phyloP scores from a whole-genome alignment of 345 rosid species.

The Tarenaya hassleriana region DNA sequence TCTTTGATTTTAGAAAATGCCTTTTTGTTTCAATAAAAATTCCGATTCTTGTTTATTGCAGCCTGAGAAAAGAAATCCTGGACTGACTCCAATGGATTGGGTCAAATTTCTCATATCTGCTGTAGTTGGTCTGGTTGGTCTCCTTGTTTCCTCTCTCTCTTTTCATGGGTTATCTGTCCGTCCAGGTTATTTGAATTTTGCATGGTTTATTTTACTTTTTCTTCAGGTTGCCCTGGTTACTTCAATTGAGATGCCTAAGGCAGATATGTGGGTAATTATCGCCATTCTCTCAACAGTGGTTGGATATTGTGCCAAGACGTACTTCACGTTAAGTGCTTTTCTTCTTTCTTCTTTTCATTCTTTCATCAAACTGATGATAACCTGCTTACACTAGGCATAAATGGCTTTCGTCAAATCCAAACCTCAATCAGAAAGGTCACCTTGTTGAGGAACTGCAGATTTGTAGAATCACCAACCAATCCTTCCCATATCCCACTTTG shows the following conservation, averaged over 20 bases:
- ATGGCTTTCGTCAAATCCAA: too few species aligned
- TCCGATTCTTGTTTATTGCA: slow-evolving; percentile 27
- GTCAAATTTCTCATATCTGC: slow-evolving; percentile 87
- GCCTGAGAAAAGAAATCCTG: slow-evolving; percentile 98
- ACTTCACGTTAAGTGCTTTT: slow-evolving; percentile 77
- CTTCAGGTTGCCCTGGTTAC: slow-evolving; percentile 69
- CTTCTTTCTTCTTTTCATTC: slow-evolving; percentile 1
- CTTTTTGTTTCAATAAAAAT: slow-evolving; percentile 6
- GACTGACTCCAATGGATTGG: slow-evolving; percentile 98
- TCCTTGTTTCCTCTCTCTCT: slow-evolving; percentile 3
- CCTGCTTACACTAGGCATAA: too few species aligned
- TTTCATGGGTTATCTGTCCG: slow-evolving; percentile 9
- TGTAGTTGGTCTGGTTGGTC: slow-evolving; percentile 85
- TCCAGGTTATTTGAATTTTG: slow-evolving; percentile 10
- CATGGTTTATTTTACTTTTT: slow-evolving; percentile 15
- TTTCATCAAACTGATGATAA: slow-evolving; percentile 1
- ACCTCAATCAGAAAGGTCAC: too few species aligned
- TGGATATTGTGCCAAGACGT: slow-evolving; percentile 94
- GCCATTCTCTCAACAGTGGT: slow-evolving; percentile 84
- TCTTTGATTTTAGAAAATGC: background rate
- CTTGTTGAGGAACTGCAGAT: background rate
- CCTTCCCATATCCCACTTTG: background rate
- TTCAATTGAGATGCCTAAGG: slow-evolving; percentile 72
- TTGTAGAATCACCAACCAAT: background rate
- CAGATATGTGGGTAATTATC: slow-evolving; percentile 79